phyloP scores from a whole-genome alignment of 2,329 filamentous ascomycete genomes.

The Claviceps sp. region DNA sequence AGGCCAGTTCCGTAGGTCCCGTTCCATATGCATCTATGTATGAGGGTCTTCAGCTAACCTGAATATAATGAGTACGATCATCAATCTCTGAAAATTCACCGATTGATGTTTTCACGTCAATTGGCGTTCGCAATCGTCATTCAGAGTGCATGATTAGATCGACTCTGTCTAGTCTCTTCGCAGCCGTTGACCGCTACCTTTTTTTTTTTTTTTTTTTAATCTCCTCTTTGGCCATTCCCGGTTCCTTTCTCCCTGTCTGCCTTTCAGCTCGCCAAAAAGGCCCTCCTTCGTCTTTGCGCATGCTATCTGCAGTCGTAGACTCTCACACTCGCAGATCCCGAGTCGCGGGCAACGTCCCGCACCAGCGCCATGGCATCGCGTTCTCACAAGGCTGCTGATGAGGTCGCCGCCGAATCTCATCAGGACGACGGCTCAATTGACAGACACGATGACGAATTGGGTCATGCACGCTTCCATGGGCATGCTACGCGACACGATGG shows the following conservation, averaged over 20 bases:
- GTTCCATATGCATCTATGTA: not conserved
- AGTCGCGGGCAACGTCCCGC: not conserved
- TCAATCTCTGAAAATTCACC: not conserved
- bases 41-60: not conserved
- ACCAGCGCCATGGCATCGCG: constrained; percentile 3
- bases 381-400: not conserved
- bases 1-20: not conserved
- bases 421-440: constrained; percentile 9
- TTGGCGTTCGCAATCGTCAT: not conserved
- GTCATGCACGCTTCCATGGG: constrained; percentile 9
- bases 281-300: too few species aligned
- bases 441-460: constrained; percentile 7
- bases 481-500: constrained; percentile 6
- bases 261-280: not conserved
- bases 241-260: not conserved
- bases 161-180: too few species aligned
- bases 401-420: constrained; percentile 2
- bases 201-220: not conserved
- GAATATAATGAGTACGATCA: not conserved
- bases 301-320: too few species aligned
- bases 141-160: too few species aligned
- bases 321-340: too few species aligned
- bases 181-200: not conserved
- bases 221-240: not conserved
- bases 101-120: not conserved